phyloP scores from a whole-genome alignment of 108 stramenopile genomes.

The Fragilaria crotonensis region DNA sequence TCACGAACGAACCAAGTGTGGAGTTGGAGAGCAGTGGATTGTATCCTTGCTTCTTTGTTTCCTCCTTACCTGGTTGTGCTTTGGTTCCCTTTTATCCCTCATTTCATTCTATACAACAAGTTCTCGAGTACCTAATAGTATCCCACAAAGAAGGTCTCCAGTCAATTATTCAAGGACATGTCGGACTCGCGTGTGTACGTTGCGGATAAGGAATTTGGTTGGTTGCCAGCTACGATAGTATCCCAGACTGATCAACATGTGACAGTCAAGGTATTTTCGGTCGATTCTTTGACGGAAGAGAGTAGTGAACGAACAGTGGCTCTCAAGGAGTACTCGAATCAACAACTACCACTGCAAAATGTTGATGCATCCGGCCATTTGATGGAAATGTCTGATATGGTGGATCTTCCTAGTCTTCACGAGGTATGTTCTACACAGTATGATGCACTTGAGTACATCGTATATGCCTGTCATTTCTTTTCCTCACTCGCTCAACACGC shows the following conservation, averaged over 20 bases:
- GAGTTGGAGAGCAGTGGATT: no score
- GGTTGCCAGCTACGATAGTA: constrained; percentile 65
- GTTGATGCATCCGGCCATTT: constrained; percentile 40
- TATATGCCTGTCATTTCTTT: not conserved
- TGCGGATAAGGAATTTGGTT: constrained; percentile 61
- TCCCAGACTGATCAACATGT: constrained; percentile 24
- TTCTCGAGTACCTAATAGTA: no score
- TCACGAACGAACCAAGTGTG: no score
- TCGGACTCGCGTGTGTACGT: constrained; percentile 38
- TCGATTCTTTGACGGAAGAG: constrained; percentile 31
- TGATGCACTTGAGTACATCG: no score
- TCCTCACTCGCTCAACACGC: not conserved
- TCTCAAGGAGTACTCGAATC: constrained; percentile 46
- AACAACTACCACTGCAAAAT: constrained; percentile 71
- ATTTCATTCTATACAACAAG: no score
- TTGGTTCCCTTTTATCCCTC: no score
- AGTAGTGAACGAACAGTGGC: constrained; percentile 45
- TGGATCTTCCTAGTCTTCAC: constrained; percentile 82
- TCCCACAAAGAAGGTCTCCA: no score
- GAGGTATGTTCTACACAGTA: constrained; percentile 44
- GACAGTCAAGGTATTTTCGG: constrained; percentile 38
- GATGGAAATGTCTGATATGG: constrained; percentile 66
- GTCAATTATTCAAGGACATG: no score
- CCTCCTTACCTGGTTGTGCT: no score
- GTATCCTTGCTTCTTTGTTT: no score